These are phyloP conservation scores for Vitis rupestris DNA, from an alignment of 164 flowering plant species.

Conservation along the genomic window DNA sequence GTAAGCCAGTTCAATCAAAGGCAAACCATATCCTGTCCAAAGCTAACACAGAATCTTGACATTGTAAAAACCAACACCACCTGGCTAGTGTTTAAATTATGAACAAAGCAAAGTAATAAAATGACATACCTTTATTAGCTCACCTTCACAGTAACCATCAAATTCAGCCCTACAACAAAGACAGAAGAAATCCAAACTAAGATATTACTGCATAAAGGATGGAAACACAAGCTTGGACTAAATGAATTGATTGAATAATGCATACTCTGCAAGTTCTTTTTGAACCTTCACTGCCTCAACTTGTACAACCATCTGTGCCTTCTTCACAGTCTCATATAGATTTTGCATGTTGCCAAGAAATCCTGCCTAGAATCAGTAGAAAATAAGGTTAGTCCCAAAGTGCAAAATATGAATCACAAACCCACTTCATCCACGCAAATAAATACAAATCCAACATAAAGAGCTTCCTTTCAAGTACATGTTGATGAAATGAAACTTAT, in stretches of 20 bases:
- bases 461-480: background rate
- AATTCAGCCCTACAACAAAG: conserved; percentile 73
- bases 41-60: background rate
- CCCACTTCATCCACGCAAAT: background rate
- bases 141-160: conserved; percentile 96
- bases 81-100: background rate
- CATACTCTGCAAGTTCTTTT: conserved; percentile 94
- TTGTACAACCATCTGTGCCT: conserved; percentile 96
- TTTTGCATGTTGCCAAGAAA: conserved; percentile 88
- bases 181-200: conserved; percentile 3
- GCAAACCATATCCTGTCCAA: background rate
- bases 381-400: too few relatives aligned
- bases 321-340: conserved; percentile 86
- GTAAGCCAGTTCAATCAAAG: background rate
- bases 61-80: background rate
- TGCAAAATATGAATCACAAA: background rate
- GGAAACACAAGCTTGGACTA: background rate
- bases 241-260: conserved; percentile 2
- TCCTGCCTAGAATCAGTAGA: conserved; percentile 60
- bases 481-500: background rate
- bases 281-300: conserved; percentile 97
- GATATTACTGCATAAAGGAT: background rate
- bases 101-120: background rate
- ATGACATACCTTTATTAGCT: conserved; percentile 68
- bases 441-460: background rate